A percentile compares a stretch with the other conserved stretches of the same genome.
phyloP scores from a whole-genome alignment of 2,329 filamentous ascomycete genomes.

The Pestalotiopsis sp. region DNA sequence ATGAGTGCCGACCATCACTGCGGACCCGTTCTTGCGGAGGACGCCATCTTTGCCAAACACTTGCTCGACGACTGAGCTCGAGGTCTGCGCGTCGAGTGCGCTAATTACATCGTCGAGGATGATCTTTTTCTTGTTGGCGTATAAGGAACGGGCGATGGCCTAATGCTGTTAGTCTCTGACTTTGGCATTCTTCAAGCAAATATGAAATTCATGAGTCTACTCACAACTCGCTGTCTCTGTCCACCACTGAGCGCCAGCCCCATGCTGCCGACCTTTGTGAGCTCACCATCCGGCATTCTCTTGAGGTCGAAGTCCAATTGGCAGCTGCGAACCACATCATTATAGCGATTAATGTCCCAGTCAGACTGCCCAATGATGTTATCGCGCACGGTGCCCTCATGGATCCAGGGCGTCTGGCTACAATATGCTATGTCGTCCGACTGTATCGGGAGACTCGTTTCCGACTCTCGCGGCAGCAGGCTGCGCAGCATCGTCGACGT shows the following conservation, averaged over 20 bases:
- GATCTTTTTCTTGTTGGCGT: conserved; percentile 28
- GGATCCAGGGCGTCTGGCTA: conserved; percentile 38
- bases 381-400: conserved; percentile 34
- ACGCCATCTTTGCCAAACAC: conserved; percentile 34
- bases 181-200: background rate
- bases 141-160: conserved; percentile 41
- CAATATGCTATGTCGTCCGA: conserved; percentile 29
- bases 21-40: conserved; percentile 26
- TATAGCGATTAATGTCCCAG: background rate
- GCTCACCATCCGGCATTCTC: background rate
- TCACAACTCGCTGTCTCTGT: conserved; percentile 31
- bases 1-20: conserved; percentile 35
- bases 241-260: conserved; percentile 32
- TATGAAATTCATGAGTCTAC: conserved; percentile 5
- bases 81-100: conserved; percentile 37
- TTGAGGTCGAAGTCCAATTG: background rate
- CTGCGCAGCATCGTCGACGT: background rate
- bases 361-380: conserved; percentile 29
- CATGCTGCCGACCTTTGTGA: conserved; percentile 16
- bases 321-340: background rate
- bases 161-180: conserved; percentile 21
- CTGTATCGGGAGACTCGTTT: background rate
- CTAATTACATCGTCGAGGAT: conserved; percentile 41
- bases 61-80: conserved; percentile 30
- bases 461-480: background rate